phyloP scores from a whole-genome alignment of 768 basidiomycete genomes.

The Podaxis rugospora region DNA sequence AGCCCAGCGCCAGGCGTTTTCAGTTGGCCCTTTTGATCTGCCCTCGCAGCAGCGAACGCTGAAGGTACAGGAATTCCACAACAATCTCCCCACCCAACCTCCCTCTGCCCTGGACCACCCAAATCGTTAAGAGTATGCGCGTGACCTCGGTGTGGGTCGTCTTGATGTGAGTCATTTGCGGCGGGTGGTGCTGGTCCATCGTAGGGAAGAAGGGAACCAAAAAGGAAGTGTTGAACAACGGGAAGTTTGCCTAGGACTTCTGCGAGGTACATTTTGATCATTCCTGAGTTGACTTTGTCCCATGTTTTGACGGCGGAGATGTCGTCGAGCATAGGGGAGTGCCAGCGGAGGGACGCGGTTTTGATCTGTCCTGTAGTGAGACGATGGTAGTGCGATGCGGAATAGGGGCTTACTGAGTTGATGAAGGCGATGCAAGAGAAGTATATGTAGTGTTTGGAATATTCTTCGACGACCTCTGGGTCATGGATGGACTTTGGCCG shows the following conservation, averaged over 20 bases:
- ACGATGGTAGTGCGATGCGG: not conserved
- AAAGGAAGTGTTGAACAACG: constrained; percentile 94
- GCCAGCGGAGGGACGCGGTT: constrained; percentile 93
- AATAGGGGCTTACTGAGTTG: constrained; percentile 64
- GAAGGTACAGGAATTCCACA: constrained; percentile 88
- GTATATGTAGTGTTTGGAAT: constrained; percentile 92
- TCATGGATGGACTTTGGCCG: constrained; percentile 92
- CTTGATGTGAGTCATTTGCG: constrained; percentile 7
- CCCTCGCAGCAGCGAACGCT: constrained; percentile 70
- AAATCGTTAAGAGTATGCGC: constrained; percentile 35
- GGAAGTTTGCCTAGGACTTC: constrained; percentile 95
- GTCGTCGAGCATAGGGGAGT: constrained; percentile 98
- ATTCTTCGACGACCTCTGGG: constrained; percentile 86
- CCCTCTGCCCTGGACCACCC: constrained; percentile 43
- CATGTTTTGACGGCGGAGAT: constrained; percentile 94
- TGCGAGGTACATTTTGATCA: constrained; percentile 97
- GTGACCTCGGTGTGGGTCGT: constrained; percentile 41
- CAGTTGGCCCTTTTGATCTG: constrained; percentile 39
- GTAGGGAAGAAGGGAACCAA: constrained; percentile 75
- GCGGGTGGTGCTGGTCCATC: constrained; percentile 50
- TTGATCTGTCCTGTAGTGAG: constrained; percentile 60
- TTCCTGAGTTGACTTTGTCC: constrained; percentile 94
- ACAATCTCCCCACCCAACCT: constrained; percentile 82
- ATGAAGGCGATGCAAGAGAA: constrained; percentile 94
- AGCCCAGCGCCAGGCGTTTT: constrained; percentile 36